Conservation (phyloP, 108 stramenopile species). For the Nitzschia sp. region DNA sequence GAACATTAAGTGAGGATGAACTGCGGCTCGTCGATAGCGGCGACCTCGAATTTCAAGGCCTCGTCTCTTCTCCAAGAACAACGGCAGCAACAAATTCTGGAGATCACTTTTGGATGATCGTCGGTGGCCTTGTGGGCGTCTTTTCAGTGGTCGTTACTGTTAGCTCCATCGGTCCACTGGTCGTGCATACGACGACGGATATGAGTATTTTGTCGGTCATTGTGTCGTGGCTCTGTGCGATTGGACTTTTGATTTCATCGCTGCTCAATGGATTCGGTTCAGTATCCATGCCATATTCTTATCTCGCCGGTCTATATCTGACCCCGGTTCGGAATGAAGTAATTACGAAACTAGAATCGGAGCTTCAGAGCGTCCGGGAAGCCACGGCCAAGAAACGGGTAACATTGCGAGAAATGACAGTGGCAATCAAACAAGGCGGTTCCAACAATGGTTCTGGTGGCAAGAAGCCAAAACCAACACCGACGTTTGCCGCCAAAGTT, state of each 20-base stretch:
- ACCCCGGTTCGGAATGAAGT: conserved; percentile 48
- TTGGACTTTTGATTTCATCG: conserved; percentile 67
- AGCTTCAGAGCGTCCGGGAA: conserved; percentile 35
- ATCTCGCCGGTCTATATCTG: conserved; percentile 61
- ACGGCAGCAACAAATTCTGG: not conserved
- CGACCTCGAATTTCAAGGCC: not conserved
- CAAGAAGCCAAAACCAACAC: not conserved
- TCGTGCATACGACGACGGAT: conserved; percentile 30
- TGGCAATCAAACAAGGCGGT: conserved; percentile 1
- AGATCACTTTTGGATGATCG: not conserved
- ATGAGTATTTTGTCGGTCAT: conserved; percentile 17
- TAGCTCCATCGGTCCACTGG: conserved; percentile 38
- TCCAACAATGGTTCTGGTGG: not conserved
- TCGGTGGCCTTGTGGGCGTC: conserved; percentile 29
- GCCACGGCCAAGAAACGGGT: conserved; percentile 15
- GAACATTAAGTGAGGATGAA: conserved; percentile 2
- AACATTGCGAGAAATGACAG: conserved; percentile 14
- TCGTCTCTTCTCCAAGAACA: not conserved
- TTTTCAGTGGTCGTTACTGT: conserved; percentile 7
- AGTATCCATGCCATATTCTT: conserved; percentile 73
- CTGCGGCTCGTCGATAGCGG: not conserved
- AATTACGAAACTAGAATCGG: conserved; percentile 54
- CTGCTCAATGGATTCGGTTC: conserved; percentile 80
- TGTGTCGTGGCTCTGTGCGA: conserved; percentile 63
- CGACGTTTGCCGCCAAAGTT: conserved; percentile 2